A percentile compares a stretch with the other conserved stretches of the same genome.
These are phyloP conservation scores for Rhizopus sp. DNA, from an alignment of 371 early-diverging fungal genomes.

Conservation along the genomic window DNA sequence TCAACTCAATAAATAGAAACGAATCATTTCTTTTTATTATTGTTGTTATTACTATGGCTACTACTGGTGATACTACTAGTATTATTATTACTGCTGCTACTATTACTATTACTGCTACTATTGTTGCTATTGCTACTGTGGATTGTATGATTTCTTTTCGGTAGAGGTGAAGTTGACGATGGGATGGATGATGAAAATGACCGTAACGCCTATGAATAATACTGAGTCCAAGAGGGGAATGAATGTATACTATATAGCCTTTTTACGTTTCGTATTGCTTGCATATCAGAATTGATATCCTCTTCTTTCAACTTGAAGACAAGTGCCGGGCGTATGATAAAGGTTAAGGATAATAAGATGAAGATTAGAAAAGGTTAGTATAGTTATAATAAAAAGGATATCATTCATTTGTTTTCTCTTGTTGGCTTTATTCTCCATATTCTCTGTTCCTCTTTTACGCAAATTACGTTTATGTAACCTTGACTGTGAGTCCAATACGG, in stretches of 20 bases:
- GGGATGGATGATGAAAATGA: neutral
- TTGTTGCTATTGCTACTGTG: neutral
- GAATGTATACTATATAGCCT: neutral
- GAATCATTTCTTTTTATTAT: neutral
- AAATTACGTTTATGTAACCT: conserved; percentile 42
- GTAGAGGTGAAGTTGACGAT: neutral
- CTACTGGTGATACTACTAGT: neutral
- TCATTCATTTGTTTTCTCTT: conserved; percentile 46
- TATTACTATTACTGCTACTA: neutral
- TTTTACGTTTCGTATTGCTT: conserved; percentile 43
- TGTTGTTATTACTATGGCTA: no score
- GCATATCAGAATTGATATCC: conserved; percentile 39
- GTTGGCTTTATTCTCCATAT: conserved; percentile 37
- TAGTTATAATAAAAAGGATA: conserved; percentile 38
- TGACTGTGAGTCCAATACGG: conserved; percentile 37
- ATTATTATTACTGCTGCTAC: neutral
- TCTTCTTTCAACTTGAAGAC: conserved; percentile 45
- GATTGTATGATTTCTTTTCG: neutral
- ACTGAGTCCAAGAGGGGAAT: neutral
- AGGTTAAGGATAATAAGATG: conserved; percentile 33
- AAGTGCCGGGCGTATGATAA: conserved; percentile 38
- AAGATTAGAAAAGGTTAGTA: neutral
- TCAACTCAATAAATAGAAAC: neutral
- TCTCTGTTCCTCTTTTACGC: conserved; percentile 44
- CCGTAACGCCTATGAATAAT: neutral